Evolutionary conservation across 768 basidiomycete genomes (phyloP), one percentile per base, ranked within the genome.

Genomic region (Lactifluus volemus): DNA sequence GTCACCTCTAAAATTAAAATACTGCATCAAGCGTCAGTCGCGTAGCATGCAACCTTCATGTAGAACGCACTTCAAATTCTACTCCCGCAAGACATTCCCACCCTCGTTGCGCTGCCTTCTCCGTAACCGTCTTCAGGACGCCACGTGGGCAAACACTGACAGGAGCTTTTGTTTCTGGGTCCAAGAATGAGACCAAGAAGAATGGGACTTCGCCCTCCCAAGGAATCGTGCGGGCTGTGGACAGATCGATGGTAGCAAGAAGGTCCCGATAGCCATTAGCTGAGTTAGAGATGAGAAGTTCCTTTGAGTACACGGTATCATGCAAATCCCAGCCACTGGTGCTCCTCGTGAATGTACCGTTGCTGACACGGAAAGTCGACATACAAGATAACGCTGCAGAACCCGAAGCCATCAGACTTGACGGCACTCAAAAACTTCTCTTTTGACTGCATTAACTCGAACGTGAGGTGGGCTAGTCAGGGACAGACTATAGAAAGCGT

Each of bases 121-220:
- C 80, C 0, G 80, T 76, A 0, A 84, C 79, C 34, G 75, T 78
- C 67, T 81, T 80, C 47, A 98, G 75, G 36, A 88, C 78, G n/a
- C 92, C 86, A 49, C 97, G 81, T 11, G 97, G 96, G 69, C 96
- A 94, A 8, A 86, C 93, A 47, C 76, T 76, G 21, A 99, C 75
- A 0, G 89, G 88, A 60, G 84, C 73, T 64, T 81, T 82, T 4
- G 92, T 91, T 25, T 89, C 85, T 0, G 97, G 95, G 69, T 98
- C 90, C 34, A 88, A 69, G 77, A 97, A 98, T 1, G 87, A 89
- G 41, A 96, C 80, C 6, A 99, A 78, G 77, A 98, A 98, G 74
- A 98, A 93, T 0, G 97, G 90, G 1, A 93, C 85, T 62, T 95
- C 79, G 65, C 88, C 78, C 71, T 98, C 93, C 90, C 93, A 94